Evolutionary conservation across 1,139 yeast genomes (phyloP), one percentile per base, ranked within the genome.

Genomic region (Zygosaccharomyces sapae): DNA sequence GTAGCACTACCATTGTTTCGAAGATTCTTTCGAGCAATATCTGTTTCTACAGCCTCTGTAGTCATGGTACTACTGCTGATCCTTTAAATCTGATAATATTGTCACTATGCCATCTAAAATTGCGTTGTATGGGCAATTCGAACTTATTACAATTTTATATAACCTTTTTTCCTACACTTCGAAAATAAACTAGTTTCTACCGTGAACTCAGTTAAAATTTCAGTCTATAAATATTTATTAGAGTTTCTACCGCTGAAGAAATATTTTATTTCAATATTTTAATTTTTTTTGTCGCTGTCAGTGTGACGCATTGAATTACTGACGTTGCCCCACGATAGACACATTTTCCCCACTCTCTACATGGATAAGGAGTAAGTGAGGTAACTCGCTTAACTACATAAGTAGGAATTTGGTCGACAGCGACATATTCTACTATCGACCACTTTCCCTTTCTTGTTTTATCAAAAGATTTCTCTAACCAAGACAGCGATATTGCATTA

Each of bases 201-300:
- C 6, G 4, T 6, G n/a, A 16, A 9, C 18, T 8, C 5, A 29
- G 9, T 25, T 16, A 16, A 10, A 5, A 9, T 27, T 38, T 8
- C 34, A 19, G 22, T 24, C 13, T 12, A 27, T 27, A 8, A n/a
- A 5, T 22, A 37, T n/a, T 4, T 7, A 10, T 12, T 20, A 9
- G 4, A 27, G 41, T 38, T 38, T 38, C 41, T 38, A n/a, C 41
- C 24, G 41, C 13, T 27, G 18, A 22, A 24, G 13, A 24, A 13
- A 27, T 20, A 27, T 22, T 27, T 38, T 27, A 27, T 9, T 38
- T 27, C 27, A 7, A n/a, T 37, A 20, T 37, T n/a, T 37, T 24
- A 22, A 3, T 37, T 37, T 37, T 37, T 37, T 37, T 22, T 19
- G 6, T 22, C 6, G 30, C 9, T 37, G 27, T 22, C 19, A 31